Evolutionary conservation across 176 grass and related monocot genomes (phyloP).

Genomic region (Carex cristatella): DNA sequence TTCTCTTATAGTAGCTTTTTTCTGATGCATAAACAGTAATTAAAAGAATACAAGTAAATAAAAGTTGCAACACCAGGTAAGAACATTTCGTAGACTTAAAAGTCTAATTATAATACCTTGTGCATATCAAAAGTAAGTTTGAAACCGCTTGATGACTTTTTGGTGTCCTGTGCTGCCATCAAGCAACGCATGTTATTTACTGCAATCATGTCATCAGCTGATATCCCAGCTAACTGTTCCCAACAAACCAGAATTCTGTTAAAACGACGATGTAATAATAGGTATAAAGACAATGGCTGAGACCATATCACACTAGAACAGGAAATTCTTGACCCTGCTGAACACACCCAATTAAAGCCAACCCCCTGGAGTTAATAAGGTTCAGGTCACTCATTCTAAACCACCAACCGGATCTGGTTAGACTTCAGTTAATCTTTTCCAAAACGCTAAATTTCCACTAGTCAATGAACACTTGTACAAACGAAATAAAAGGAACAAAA

Average conservation of each 20-base stretch:
- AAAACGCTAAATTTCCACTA: neutral
- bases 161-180: conserved; percentile 43
- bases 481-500: neutral
- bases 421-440: neutral
- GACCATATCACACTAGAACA: neutral
- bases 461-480: neutral
- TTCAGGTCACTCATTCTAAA: neutral
- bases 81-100: neutral
- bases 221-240: conserved; percentile 63
- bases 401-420: neutral
- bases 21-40: conserved; percentile 35
- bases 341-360: neutral
- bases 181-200: conserved; percentile 71
- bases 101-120: conserved; percentile 38
- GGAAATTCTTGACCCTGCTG: neutral
- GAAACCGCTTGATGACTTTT: conserved; percentile 59
- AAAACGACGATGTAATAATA: neutral
- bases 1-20: conserved; percentile 63
- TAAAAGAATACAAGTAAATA: neutral
- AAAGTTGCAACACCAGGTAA: neutral
- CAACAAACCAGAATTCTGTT: neutral
- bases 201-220: conserved; percentile 62
- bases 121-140: conserved; percentile 70
- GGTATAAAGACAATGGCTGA: neutral
- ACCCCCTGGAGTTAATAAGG: neutral